These are phyloP conservation scores for Yarrowia phangngaensis DNA, from an alignment of 805 yeast species.

Conservation along the genomic window DNA sequence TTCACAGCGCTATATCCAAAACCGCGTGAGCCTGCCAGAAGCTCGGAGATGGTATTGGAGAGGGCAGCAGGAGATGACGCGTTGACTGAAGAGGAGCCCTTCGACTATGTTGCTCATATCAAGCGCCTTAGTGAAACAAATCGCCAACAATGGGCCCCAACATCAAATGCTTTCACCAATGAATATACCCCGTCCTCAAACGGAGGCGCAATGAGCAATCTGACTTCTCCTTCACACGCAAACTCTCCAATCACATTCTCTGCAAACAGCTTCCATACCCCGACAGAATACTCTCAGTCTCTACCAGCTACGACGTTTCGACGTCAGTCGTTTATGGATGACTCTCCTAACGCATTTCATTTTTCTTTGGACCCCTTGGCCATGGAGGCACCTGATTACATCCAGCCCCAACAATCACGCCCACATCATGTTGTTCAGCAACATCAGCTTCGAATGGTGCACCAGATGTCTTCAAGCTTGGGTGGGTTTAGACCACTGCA, in stretches of 20 bases:
- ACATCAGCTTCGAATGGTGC: too few relatives aligned
- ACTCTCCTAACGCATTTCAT: constrained; percentile 34
- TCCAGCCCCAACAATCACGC: constrained; percentile 21
- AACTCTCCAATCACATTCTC: constrained; percentile 10
- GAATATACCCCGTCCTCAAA: neutral
- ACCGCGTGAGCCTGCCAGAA: constrained; percentile 18
- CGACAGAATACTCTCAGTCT: constrained; percentile 7
- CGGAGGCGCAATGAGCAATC: constrained; percentile 8
- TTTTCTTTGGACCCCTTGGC: constrained; percentile 50
- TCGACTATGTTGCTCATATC: constrained; percentile 63
- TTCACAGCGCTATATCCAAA: constrained; percentile 13
- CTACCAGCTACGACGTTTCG: constrained; percentile 12
- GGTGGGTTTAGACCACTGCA: neutral
- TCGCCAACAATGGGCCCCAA: constrained; percentile 8
- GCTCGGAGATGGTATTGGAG: neutral
- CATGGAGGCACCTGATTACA: constrained; percentile 45
- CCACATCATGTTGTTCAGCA: constrained; percentile 3
- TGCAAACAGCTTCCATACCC: constrained; percentile 7
- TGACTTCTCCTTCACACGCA: constrained; percentile 7
- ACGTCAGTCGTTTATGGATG: constrained; percentile 22
- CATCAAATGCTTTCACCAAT: neutral
- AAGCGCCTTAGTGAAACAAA: constrained; percentile 48
- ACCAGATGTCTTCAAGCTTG: too few relatives aligned
- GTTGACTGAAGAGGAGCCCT: constrained; percentile 36
- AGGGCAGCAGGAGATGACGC: constrained; percentile 3